Base-by-base conservation (phyloP, 352 stramenopile genomes). In the Blastocystis sp. region DNA sequence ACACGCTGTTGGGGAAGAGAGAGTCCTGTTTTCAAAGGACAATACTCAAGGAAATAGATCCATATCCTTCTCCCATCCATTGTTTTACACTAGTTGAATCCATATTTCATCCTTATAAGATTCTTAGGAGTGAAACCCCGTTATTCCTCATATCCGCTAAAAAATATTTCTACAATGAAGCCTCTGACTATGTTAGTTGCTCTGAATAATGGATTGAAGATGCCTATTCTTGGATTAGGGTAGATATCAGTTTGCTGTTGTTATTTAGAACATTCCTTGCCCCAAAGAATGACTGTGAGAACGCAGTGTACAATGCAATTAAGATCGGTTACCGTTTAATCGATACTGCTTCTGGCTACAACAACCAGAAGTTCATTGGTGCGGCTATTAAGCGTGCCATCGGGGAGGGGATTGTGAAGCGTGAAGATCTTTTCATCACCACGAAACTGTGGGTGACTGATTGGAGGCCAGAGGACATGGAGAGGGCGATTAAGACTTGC, bases 331-430 rank as follows among this genome's bases (percentile, higher is more conserved):
- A 94, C 87, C 89, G 92, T 69, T 87, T 91, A 16, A 92, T 94
- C 68, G 92, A 94, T 90, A 93, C 91, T 88, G 92, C 92, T 43
- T 90, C 90, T n/a, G 91, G 93, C 2, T 94, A 94, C 55, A 92
- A 91, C 26, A 94, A 94, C 76, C 91, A 94, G 87, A 91, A 92
- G 53, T 78, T 91, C 47, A 90, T 94, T 64, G 92, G 92, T n/a
- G 82, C 91, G 69, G 91, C 91, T 4, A 91, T 92, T 56, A 81
- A 91, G 73, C 59, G 90, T 20, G 24, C n/a, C 3, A 76, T 87
- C 34, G 64, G 78, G 1, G 69, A 79, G 24, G 69, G 69, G 1
- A 63, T 79, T 37, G 76, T 89, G 18, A 68, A 68, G 54, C 26
- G 78, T 54, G 78, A 89, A 39, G 78, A 89, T 30, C 78, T 89